Percentiles rank a stretch among this genome's conserved stretches.
phyloP scores from a whole-genome alignment of 2,329 filamentous ascomycete genomes.

The Fusarium newnesense region DNA sequence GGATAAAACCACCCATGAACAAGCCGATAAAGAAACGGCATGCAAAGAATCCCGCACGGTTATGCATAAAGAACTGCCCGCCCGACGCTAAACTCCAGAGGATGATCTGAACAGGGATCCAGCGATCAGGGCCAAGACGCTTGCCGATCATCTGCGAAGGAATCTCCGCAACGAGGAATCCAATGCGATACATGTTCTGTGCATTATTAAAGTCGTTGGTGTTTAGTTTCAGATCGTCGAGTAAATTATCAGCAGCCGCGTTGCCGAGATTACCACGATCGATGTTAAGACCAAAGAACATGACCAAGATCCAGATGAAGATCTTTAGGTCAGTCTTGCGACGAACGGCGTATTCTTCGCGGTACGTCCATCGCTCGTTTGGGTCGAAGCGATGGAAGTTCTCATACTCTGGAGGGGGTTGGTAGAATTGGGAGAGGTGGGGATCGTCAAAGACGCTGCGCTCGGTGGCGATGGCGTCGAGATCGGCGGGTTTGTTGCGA shows the following conservation, averaged over 20 bases:
- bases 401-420: not conserved
- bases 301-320: not conserved
- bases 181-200: not conserved
- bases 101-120: not conserved
- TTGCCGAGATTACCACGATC: not conserved
- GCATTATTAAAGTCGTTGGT: not conserved
- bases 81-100: not conserved
- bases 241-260: not conserved
- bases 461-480: not conserved
- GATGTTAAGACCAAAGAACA: not conserved
- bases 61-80: not conserved
- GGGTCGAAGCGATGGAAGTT: not conserved
- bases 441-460: not conserved
- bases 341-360: not conserved
- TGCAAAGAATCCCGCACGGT: not conserved
- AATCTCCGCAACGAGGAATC: not conserved
- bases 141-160: not conserved
- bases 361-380: not conserved
- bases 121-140: not conserved
- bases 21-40: not conserved
- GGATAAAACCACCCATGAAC: not conserved
- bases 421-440: not conserved
- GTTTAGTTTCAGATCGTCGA: not conserved
- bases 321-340: not conserved
- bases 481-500: not conserved